Conservation (phyloP, 441 rosid species). For the Flueggea neowawraea region DNA sequence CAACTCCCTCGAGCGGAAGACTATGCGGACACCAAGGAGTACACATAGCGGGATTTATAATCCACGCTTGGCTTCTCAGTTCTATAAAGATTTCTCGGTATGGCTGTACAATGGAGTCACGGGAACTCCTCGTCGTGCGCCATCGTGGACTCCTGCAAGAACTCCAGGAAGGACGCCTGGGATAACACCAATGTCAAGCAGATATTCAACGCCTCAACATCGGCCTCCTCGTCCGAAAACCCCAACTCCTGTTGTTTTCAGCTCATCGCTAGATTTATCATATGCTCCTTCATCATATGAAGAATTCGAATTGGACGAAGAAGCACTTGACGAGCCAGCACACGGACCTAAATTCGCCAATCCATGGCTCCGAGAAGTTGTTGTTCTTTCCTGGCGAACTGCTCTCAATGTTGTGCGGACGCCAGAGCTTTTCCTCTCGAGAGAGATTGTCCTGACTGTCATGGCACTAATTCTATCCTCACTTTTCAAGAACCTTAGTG, state of each 20-base stretch:
- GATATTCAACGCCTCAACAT: constrained; percentile 26
- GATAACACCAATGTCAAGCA: constrained; percentile 32
- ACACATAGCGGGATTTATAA: constrained; percentile 31
- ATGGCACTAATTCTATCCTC: constrained; percentile 68
- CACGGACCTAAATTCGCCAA: constrained; percentile 57
- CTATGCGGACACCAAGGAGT: constrained; percentile 39
- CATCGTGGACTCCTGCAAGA: constrained; percentile 61
- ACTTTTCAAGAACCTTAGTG: constrained; percentile 37
- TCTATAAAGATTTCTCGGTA: constrained; percentile 60
- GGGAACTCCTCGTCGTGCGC: constrained; percentile 47
- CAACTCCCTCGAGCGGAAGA: constrained; percentile 52
- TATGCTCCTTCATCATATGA: constrained; percentile 28
- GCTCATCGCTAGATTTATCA: constrained; percentile 23
- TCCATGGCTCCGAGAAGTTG: constrained; percentile 61
- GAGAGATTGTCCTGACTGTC: constrained; percentile 53
- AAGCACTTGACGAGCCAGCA: constrained; percentile 37
- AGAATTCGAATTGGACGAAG: constrained; percentile 28
- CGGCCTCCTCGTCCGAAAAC: constrained; percentile 22
- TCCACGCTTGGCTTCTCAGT: constrained; percentile 62
- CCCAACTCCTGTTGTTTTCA: constrained; percentile 17
- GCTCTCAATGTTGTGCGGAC: constrained; percentile 51
- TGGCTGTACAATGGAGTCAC: constrained; percentile 59
- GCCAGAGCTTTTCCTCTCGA: constrained; percentile 56
- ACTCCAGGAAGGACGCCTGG: constrained; percentile 45
- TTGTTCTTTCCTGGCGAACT: constrained; percentile 54